phyloP scores from a whole-genome alignment of 805 yeast genomes.

The Jamesozyma jinghongensis region DNA sequence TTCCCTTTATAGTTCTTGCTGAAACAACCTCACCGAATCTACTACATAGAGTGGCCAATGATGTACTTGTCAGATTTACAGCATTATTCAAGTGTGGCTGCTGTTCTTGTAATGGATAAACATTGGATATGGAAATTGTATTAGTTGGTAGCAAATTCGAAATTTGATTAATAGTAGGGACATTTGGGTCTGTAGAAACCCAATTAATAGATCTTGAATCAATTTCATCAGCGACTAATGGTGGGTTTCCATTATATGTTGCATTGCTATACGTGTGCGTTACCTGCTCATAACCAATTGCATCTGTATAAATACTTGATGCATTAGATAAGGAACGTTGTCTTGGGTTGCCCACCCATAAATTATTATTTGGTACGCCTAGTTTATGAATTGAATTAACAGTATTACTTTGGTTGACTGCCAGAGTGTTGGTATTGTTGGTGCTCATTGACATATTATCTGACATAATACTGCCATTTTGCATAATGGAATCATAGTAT shows the following conservation, averaged over 20 bases:
- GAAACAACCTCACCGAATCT: conserved; percentile 55
- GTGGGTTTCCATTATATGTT: conserved; percentile 19
- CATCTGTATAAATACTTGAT: conserved; percentile 28
- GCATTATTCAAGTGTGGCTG: conserved; percentile 48
- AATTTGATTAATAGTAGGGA: conserved; percentile 69
- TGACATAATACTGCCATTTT: conserved; percentile 2
- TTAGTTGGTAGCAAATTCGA: conserved; percentile 65
- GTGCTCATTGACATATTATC: not conserved
- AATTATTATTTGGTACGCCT: conserved; percentile 5
- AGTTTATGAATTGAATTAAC: conserved; percentile 2
- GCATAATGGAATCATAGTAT: conserved; percentile 17
- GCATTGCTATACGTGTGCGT: conserved; percentile 10
- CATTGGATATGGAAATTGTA: conserved; percentile 67
- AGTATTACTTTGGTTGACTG: not conserved
- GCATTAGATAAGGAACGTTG: conserved; percentile 29
- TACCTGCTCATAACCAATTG: conserved; percentile 20
- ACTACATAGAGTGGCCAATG: conserved; percentile 51
- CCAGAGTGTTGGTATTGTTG: not conserved
- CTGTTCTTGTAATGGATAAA: conserved; percentile 34
- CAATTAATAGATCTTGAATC: conserved; percentile 50
- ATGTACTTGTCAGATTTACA: conserved; percentile 34
- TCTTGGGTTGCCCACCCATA: conserved; percentile 13
- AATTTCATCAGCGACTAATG: conserved; percentile 44
- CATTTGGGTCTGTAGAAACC: conserved; percentile 61
- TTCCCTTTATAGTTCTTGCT: conserved; percentile 48